Evolutionary conservation across 1,284 basidiomycete genomes (phyloP).

Genomic region (Ceratobasidium theobromae): DNA sequence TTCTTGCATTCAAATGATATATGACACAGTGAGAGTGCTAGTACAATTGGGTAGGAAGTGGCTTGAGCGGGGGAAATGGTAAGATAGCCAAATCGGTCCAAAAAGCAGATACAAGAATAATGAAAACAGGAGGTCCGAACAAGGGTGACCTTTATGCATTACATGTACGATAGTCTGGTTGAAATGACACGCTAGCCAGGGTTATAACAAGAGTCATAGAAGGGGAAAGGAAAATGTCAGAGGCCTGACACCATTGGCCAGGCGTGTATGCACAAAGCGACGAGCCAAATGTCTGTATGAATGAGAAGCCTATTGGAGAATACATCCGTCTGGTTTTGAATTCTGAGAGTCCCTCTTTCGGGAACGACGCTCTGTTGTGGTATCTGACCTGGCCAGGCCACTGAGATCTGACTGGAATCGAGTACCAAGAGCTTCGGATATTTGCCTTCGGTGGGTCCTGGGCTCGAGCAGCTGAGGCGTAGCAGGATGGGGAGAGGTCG

Average conservation of each 20-base stretch:
- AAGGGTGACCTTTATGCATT: neutral
- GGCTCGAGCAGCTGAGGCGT: neutral
- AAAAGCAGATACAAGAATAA: neutral
- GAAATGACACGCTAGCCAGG: too few relatives aligned
- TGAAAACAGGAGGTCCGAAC: constrained; percentile 6
- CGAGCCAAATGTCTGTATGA: neutral
- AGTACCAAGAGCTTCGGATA: constrained; percentile 21
- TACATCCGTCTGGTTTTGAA: constrained; percentile 24
- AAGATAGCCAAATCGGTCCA: neutral
- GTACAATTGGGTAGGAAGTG: constrained; percentile 26
- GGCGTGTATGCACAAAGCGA: neutral
- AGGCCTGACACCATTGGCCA: too few relatives aligned
- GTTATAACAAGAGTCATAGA: too few relatives aligned
- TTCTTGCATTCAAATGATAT: constrained; percentile 27
- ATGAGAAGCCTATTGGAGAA: constrained; percentile 14
- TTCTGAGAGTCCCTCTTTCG: constrained; percentile 18
- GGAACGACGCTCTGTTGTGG: constrained; percentile 7
- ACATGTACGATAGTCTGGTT: too few relatives aligned
- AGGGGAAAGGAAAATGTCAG: too few relatives aligned
- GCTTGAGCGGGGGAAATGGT: neutral
- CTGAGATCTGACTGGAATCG: constrained; percentile 4
- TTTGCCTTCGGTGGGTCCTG: constrained; percentile 7
- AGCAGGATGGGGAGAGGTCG: neutral
- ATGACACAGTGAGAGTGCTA: constrained; percentile 6
- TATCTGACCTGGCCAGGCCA: constrained; percentile 16